phyloP scores from a whole-genome alignment of 2,329 filamentous ascomycete genomes.

The Coniochaeta prunicola region DNA sequence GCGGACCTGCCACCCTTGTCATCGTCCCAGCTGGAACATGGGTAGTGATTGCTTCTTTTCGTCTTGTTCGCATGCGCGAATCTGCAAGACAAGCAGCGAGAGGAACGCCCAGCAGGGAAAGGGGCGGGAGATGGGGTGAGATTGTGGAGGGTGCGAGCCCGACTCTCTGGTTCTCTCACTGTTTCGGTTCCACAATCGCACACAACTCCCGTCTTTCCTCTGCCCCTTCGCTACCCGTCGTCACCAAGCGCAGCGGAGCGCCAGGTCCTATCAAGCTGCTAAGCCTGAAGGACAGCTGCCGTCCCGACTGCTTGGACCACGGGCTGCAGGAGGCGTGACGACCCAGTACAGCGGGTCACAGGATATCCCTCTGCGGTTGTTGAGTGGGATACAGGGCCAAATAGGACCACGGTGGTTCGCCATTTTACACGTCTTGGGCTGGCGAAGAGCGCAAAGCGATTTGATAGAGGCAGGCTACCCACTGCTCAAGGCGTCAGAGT shows the following conservation, averaged over 20 bases:
- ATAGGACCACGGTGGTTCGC: neutral
- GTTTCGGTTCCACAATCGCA: neutral
- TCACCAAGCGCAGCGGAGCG: neutral
- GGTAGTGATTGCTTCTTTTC: neutral
- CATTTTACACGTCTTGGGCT: neutral
- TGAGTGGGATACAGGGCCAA: neutral
- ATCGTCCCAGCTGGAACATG: neutral
- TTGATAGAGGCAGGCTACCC: neutral
- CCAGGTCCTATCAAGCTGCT: neutral
- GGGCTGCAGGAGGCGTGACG: neutral
- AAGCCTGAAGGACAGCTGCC: neutral
- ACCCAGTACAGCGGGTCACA: neutral
- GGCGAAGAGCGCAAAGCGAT: neutral
- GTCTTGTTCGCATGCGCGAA: neutral
- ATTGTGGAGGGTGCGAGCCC: conserved; percentile 1
- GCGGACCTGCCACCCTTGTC: neutral
- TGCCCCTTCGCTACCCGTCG: neutral
- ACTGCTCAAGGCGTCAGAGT: neutral
- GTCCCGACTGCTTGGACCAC: neutral
- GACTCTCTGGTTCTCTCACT: neutral
- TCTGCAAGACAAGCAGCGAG: neutral
- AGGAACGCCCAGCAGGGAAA: neutral
- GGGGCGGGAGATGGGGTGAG: neutral
- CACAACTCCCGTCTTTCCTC: neutral
- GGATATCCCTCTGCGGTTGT: neutral